Percentiles rank a stretch among this genome's conserved stretches.
Evolutionary conservation across 2,329 filamentous ascomycete species (phyloP).

Genomic region (Pseudocercospora eumusae): DNA sequence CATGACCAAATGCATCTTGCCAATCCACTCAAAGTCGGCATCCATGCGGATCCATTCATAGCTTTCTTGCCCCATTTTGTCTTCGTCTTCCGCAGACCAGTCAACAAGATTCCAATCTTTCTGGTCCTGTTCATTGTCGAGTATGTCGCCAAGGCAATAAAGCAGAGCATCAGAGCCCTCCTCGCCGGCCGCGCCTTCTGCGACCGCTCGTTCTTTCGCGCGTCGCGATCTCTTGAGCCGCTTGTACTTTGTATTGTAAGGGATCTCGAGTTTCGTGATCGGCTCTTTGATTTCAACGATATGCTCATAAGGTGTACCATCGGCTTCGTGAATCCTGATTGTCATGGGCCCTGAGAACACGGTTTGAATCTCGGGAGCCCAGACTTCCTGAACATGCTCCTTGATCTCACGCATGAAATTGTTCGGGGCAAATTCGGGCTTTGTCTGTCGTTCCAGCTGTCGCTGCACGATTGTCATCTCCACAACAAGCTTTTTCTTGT

Average conservation of each 20-base stretch:
- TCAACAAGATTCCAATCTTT: conserved; percentile 81
- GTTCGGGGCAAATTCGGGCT: conserved; percentile 64
- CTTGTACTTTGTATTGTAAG: conserved; percentile 99
- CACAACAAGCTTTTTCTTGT: conserved; percentile 94
- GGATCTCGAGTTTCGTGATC: conserved; percentile 84
- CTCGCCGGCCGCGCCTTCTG: conserved; percentile 60
- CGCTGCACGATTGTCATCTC: conserved; percentile 86
- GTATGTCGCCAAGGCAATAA: conserved; percentile 88
- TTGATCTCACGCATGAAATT: conserved; percentile 84
- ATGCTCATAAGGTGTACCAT: conserved; percentile 96
- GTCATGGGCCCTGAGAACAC: conserved; percentile 96
- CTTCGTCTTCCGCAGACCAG: conserved; percentile 86
- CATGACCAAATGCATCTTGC: conserved; percentile 77
- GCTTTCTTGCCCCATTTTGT: conserved; percentile 89
- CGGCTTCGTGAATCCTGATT: conserved; percentile 94
- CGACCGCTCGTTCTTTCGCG: conserved; percentile 71
- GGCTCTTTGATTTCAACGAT: conserved; percentile 93
- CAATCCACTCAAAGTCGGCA: conserved; percentile 97
- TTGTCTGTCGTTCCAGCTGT: conserved; percentile 59
- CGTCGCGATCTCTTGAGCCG: conserved; percentile 84
- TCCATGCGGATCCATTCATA: conserved; percentile 99
- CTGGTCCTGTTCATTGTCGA: conserved; percentile 79
- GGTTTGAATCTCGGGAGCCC: conserved; percentile 60
- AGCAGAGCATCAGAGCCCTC: conserved; percentile 74
- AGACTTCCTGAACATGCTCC: conserved; percentile 71